Conservation (phyloP, 305 asterid genomes). For the Fraxinus sp. region DNA sequence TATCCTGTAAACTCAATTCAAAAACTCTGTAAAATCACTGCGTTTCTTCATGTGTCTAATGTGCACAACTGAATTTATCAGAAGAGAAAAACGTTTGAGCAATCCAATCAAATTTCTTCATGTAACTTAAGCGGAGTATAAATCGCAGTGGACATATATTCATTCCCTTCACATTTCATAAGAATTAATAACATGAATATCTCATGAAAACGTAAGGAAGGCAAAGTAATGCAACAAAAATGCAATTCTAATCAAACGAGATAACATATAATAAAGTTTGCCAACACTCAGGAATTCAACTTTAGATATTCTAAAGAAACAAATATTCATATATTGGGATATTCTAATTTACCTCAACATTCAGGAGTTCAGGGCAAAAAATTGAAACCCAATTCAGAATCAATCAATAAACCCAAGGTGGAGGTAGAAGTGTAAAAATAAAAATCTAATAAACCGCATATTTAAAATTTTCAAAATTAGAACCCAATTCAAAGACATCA, state of each 20-base stretch:
- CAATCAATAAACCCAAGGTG: not conserved
- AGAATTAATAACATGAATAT: not conserved
- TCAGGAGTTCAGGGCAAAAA: not conserved
- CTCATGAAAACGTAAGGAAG: not conserved
- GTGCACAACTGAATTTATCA: not conserved
- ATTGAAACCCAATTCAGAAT: not conserved
- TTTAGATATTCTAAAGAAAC: too few relatives aligned
- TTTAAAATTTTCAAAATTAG: not conserved
- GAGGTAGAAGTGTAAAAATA: not conserved
- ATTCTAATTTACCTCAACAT: not conserved
- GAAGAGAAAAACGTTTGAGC: not conserved
- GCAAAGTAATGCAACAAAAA: not conserved
- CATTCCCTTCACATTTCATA: not conserved
- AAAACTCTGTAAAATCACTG: not conserved
- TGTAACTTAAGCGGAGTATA: not conserved
- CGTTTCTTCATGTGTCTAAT: not conserved
- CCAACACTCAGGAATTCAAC: too few relatives aligned
- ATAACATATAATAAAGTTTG: not conserved
- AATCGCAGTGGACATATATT: not conserved
- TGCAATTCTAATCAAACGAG: not conserved
- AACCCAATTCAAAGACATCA: not conserved
- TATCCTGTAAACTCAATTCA: constrained; percentile 11
- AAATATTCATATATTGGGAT: not conserved
- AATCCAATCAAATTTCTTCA: not conserved
- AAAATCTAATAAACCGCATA: not conserved